phyloP scores from a whole-genome alignment of 2,329 filamentous ascomycete genomes.

The Alternaria solani region DNA sequence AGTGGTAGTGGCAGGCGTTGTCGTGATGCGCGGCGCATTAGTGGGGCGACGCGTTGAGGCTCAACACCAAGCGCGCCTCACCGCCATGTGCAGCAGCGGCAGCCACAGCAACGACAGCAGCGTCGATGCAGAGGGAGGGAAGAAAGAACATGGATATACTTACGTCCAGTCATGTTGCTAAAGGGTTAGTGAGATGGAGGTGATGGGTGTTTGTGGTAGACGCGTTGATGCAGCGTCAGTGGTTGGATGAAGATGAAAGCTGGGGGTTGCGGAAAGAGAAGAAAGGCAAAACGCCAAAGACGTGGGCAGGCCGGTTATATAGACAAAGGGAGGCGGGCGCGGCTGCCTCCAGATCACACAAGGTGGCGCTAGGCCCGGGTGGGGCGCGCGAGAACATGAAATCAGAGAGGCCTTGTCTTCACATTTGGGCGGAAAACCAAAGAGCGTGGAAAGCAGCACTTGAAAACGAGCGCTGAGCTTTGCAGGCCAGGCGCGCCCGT shows the following conservation, averaged over 20 bases:
- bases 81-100: conserved; percentile 21
- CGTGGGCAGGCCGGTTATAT: conserved; percentile 28
- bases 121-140: conserved; percentile 26
- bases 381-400: conserved; percentile 30
- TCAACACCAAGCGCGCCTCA: conserved; percentile 37
- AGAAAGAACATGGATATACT: conserved; percentile 38
- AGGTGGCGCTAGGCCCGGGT: conserved; percentile 34
- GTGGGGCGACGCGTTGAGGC: conserved; percentile 38
- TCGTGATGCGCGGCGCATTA: conserved; percentile 24
- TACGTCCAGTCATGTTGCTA: conserved; percentile 56
- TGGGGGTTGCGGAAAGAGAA: conserved; percentile 26
- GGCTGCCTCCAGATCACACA: conserved; percentile 40
- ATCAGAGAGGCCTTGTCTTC: conserved; percentile 24
- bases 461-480: conserved; percentile 17
- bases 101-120: conserved; percentile 17
- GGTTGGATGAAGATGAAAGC: conserved; percentile 18
- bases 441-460: conserved; percentile 30
- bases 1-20: conserved; percentile 16
- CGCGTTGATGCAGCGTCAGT: conserved; percentile 15
- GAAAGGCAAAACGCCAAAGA: conserved; percentile 14
- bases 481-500: conserved; percentile 8
- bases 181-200: conserved; percentile 34
- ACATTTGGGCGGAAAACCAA: conserved; percentile 28
- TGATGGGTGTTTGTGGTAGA: conserved; percentile 23
- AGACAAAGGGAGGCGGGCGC: conserved; percentile 30